These are phyloP conservation scores for Aschersonia sp. DNA, from an alignment of 2,329 filamentous ascomycete genomes.

Conservation along the genomic window DNA sequence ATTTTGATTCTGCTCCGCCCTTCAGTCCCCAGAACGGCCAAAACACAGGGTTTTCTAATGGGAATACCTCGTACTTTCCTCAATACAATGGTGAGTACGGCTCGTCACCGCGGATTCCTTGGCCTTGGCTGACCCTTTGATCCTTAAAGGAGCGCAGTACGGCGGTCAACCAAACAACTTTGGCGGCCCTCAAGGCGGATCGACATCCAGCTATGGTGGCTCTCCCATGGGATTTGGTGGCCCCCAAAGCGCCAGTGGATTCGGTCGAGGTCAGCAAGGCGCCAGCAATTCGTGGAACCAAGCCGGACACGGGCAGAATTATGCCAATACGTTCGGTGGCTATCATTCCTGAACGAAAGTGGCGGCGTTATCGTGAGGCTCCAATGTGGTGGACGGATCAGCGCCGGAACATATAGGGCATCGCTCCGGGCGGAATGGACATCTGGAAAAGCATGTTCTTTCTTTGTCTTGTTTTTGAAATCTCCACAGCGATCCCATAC, in stretches of 20 bases:
- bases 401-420: conserved; percentile 2
- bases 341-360: conserved; percentile 39
- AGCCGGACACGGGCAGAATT: conserved; percentile 38
- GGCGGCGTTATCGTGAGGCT: conserved; percentile 1
- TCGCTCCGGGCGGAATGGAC: conserved; percentile 4
- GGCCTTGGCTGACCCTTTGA: no score
- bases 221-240: conserved; percentile 59
- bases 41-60: conserved; percentile 53
- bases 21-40: conserved; percentile 63
- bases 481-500: conserved; percentile 9
- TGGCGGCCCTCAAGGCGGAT: conserved; percentile 44
- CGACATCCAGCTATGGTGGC: conserved; percentile 46
- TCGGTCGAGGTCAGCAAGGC: conserved; percentile 58
- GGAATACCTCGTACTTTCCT: conserved; percentile 78
- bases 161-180: conserved; percentile 56
- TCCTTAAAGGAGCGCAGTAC: conserved; percentile 29
- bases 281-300: conserved; percentile 42
- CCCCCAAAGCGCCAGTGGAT: conserved; percentile 67
- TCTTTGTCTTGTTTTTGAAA: conserved; percentile 6
- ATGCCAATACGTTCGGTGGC: conserved; percentile 44
- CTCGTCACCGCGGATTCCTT: no score
- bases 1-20: conserved; percentile 64
- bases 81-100: conserved; percentile 66
- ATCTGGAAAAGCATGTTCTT: conserved; percentile 6
- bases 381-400: conserved; percentile 1